A percentile compares a stretch with the other conserved stretches of the same genome.
These are phyloP conservation scores for Epichloe aotearoae DNA, from an alignment of 2,329 filamentous ascomycete species.

Conservation along the genomic window DNA sequence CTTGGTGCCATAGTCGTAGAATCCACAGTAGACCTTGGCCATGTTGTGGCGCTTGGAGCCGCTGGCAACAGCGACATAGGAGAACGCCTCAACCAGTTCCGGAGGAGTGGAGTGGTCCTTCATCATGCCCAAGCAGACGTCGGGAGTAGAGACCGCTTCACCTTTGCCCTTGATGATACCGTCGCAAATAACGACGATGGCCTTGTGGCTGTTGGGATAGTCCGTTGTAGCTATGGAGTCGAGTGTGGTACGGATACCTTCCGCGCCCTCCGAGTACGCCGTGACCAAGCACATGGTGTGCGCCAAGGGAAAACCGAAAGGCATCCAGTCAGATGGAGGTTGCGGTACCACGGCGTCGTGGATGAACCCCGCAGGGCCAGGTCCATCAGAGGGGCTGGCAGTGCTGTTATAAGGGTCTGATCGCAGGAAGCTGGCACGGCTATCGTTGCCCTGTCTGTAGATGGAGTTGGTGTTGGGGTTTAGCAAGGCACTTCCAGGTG, in stretches of 20 bases:
- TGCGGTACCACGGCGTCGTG: slow-evolving; percentile 93
- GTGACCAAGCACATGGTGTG: slow-evolving; percentile 92
- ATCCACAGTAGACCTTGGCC: slow-evolving; percentile 96
- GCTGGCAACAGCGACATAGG: slow-evolving; percentile 90
- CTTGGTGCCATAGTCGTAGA: slow-evolving; percentile 86
- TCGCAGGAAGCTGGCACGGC: slow-evolving; percentile 51
- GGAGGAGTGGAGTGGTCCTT: slow-evolving; percentile 71
- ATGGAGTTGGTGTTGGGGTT: slow-evolving; percentile 44
- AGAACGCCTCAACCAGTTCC: slow-evolving; percentile 78
- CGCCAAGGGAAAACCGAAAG: slow-evolving; percentile 87
- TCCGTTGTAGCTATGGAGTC: slow-evolving; percentile 96
- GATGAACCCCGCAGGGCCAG: slow-evolving; percentile 85
- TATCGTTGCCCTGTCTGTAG: slow-evolving; percentile 55
- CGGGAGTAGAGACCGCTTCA: slow-evolving; percentile 74
- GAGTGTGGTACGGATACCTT: slow-evolving; percentile 83
- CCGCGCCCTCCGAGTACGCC: slow-evolving; percentile 89
- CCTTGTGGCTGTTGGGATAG: slow-evolving; percentile 98
- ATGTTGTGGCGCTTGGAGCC: slow-evolving; percentile 98
- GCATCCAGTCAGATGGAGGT: slow-evolving; percentile 92
- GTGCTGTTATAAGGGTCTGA: slow-evolving; percentile 41
- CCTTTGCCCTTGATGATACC: slow-evolving; percentile 95
- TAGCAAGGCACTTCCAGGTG: slow-evolving; percentile 58
- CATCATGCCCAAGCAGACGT: slow-evolving; percentile 87
- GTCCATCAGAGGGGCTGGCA: slow-evolving; percentile 48
- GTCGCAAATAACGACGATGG: slow-evolving; percentile 91